Evolutionary conservation across 2,329 filamentous ascomycete genomes (phyloP), one percentile per base, ranked within the genome.

Genomic region (Fusarium sp.): DNA sequence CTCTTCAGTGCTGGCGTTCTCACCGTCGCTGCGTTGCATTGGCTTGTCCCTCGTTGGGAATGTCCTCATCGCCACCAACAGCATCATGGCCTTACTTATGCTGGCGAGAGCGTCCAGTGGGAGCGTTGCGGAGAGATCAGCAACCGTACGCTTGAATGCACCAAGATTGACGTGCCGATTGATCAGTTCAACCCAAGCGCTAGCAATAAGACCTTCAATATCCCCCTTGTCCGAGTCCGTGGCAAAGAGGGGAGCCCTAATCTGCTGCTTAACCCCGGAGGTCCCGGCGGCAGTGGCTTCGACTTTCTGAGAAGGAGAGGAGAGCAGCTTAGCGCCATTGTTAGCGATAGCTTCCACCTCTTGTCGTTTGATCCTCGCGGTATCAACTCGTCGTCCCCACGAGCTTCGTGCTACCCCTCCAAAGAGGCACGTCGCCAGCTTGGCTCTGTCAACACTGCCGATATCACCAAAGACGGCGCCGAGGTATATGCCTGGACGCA

Each of bases 311-410:
- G 75, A 35, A 65, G 73, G 9, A 54, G 62, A 6, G 80, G 79
- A 11, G 72, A 73, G 8, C 64, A 71, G 12, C 63, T 83, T 5
- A 76, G 68, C 48, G 64, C 62, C 7, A 65, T 75, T 4, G 58
- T 75, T 0, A 80, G 80, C 9, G 79, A 82, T 38, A 73, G 71
- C 1, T 81, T 80, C 51, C 79, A 84, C 58, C 64, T 83, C 1
- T 53, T 83, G 2, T 75, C 75, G 0, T 83, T 83, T 47, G 81
- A 83, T 58, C 80, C 81, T 0, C 78, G 81, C 6, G 81, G 80
- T 4, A 71, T 83, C n/a, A 70, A 70, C 41, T 50, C 57, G 1
- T 75, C 74, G 1, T 50, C 48, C 1, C 74, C 74, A 0, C 45
- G 53, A 4, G 79, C 77, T 0, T 69, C 55, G 3, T 83, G 80